Evolutionary conservation across 2,329 filamentous ascomycete species (phyloP).

Genomic region (Delphinella strobiligena): DNA sequence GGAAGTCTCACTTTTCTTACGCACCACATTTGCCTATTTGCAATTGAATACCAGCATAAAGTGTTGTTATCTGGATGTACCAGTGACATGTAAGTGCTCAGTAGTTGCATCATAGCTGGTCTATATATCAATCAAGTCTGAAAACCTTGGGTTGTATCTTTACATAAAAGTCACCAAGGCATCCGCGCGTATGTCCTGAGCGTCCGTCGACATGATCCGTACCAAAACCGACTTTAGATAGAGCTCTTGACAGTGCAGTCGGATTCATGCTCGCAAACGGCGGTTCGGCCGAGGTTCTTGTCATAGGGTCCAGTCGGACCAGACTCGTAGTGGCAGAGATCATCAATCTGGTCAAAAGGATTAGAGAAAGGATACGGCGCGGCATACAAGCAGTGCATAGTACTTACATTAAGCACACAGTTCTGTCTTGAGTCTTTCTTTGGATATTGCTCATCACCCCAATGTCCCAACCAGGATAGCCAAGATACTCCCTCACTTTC

Average conservation of each 20-base stretch:
- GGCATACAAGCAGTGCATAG: neutral
- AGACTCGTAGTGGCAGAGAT: conserved; percentile 4
- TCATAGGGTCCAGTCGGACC: conserved; percentile 3
- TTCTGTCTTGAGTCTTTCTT: conserved; percentile 2
- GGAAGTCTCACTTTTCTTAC: too few species aligned
- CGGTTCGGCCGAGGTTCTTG: conserved; percentile 2
- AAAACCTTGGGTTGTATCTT: too few species aligned
- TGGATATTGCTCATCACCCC: conserved; percentile 5
- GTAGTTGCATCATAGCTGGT: too few species aligned
- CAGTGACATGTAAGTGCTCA: too few species aligned
- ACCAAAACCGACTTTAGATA: neutral
- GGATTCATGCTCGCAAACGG: conserved; percentile 2
- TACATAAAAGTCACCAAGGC: too few species aligned
- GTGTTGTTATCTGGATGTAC: too few species aligned
- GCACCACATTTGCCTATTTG: too few species aligned
- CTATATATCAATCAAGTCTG: too few species aligned
- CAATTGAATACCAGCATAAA: too few species aligned
- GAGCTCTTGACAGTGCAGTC: neutral
- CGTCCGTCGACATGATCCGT: too few species aligned
- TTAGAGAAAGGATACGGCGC: neutral
- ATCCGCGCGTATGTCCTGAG: too few species aligned
- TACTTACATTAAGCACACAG: conserved; percentile 4
- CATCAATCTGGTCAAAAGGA: neutral
- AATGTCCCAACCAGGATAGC: conserved; percentile 2
- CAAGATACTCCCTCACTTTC: conserved; percentile 1